phyloP scores from a whole-genome alignment of 805 yeast species.

The Limtongozyma cylindracea region DNA sequence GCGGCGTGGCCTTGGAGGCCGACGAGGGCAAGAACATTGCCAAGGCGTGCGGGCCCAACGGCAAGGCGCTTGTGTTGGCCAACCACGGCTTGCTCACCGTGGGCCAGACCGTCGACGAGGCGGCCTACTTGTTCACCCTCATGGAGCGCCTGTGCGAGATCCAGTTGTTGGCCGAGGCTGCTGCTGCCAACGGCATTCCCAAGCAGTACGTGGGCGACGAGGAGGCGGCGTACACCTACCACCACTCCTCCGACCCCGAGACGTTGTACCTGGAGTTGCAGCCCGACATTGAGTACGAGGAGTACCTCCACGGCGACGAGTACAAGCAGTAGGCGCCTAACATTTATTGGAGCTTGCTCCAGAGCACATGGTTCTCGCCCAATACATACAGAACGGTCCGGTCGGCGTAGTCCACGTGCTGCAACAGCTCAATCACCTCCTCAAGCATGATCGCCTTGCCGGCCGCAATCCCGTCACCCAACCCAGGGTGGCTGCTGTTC shows the following conservation, averaged over 20 bases:
- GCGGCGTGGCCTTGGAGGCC: conserved; percentile 52
- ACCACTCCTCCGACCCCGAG: conserved; percentile 37
- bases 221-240: conserved; percentile 41
- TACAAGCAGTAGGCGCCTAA: too few species aligned
- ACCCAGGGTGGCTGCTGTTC: conserved; percentile 39
- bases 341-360: too few species aligned
- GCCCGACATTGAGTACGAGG: conserved; percentile 28
- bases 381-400: too few species aligned
- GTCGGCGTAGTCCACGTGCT: too few species aligned
- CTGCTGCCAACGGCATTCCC: conserved; percentile 13
- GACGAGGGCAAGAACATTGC: conserved; percentile 43
- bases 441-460: conserved; percentile 73
- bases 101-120: conserved; percentile 50
- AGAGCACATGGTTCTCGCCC: too few species aligned
- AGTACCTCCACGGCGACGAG: conserved; percentile 1
- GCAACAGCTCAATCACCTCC: conserved; percentile 54
- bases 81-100: conserved; percentile 56
- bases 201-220: conserved; percentile 24
- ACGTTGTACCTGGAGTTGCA: conserved; percentile 50
- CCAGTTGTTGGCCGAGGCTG: conserved; percentile 39
- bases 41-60: conserved; percentile 29
- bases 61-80: conserved; percentile 31
- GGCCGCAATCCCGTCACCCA: conserved; percentile 37
- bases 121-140: conserved; percentile 36
- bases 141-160: conserved; percentile 41